Evolutionary conservation across 2,329 filamentous ascomycete species (phyloP), one percentile per base, ranked within the genome.

Genomic region (Penicillium brevicompactum): DNA sequence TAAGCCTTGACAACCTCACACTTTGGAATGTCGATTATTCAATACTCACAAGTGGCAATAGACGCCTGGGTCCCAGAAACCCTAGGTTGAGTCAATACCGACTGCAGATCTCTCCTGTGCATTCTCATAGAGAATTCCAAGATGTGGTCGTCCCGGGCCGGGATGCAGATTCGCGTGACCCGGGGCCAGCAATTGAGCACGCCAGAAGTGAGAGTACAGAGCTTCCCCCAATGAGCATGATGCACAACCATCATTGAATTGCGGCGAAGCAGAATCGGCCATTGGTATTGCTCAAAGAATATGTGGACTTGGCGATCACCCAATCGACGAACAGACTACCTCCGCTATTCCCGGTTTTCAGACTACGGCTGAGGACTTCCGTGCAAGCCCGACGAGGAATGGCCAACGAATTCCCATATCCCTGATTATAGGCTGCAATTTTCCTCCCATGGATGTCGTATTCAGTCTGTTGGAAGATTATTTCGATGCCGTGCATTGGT

Each of bases 401-500:
- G 61, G 55, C 41, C 64, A 70, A 38, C 60, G 65, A 14, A 49
- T 60, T 7, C 60, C 64, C 5, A 65, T 70, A n/a, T 56, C 63
- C 18, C 57, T 61, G 27, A 60, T 74, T 2, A 31, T 76, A 7
- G 65, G 66, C 4, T 59, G 59, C 40, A 45, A 62, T 6, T 50
- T 77, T 13, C 75, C 75, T 5, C 41, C 67, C 1, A 56, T 61
- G 9, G 56, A 69, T 1, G 41, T 68, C 5, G 65, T 73, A 41
- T 56, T 67, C n/a, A 52, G 63, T 16, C 62, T 77, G 2, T 46
- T 78, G 9, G 74, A 77, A 51, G 68, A 74, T 16, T 78, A 78
- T 46, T 75, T 78, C 49, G 66, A 71, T 46, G 61, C 73, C 2
- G 70, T 79, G 14, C 75, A 78, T 60, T 79, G 76, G 76, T 78